Evolutionary conservation across 2,329 filamentous ascomycete species (phyloP).

Genomic region (Cladosporium sp.): DNA sequence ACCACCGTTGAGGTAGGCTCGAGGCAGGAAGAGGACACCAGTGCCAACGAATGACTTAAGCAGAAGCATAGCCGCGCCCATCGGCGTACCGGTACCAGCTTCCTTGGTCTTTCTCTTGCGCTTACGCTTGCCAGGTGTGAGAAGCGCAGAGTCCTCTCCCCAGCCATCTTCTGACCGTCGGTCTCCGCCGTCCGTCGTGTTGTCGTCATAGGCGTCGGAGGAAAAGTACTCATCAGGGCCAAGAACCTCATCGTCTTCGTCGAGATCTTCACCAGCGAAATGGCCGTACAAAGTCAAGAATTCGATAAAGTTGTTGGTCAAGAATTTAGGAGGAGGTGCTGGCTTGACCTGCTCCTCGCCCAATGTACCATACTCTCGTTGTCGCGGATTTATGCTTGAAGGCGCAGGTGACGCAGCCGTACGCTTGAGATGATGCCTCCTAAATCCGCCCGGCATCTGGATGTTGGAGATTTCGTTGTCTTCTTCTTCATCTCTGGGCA

Average conservation of each 20-base stretch:
- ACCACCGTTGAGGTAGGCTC: slow-evolving; percentile 91
- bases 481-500: slow-evolving; percentile 77
- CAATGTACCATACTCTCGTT: slow-evolving; percentile 31
- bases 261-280: slow-evolving; percentile 93
- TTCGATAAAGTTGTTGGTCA: slow-evolving; percentile 92
- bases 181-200: slow-evolving; percentile 44
- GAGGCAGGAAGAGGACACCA: slow-evolving; percentile 87
- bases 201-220: slow-evolving; percentile 66
- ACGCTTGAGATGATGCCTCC: slow-evolving; percentile 83
- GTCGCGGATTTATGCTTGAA: slow-evolving; percentile 43
- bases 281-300: slow-evolving; percentile 95
- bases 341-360: slow-evolving; percentile 19
- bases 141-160: slow-evolving; percentile 83
- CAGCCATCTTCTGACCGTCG: slow-evolving; percentile 64
- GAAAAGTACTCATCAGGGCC: slow-evolving; percentile 89
- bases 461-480: slow-evolving; percentile 81
- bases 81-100: slow-evolving; percentile 74
- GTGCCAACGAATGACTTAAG: slow-evolving; percentile 98
- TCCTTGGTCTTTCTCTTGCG: slow-evolving; percentile 75
- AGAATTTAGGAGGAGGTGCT: slow-evolving; percentile 53
- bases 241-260: slow-evolving; percentile 91
- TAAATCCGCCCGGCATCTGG: slow-evolving; percentile 89
- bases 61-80: slow-evolving; percentile 78
- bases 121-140: slow-evolving; percentile 68
- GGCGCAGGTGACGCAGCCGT: slow-evolving; percentile 59